These are phyloP conservation scores for Colletotrichum musae DNA, from an alignment of 2,329 filamentous ascomycete species.

Conservation along the genomic window DNA sequence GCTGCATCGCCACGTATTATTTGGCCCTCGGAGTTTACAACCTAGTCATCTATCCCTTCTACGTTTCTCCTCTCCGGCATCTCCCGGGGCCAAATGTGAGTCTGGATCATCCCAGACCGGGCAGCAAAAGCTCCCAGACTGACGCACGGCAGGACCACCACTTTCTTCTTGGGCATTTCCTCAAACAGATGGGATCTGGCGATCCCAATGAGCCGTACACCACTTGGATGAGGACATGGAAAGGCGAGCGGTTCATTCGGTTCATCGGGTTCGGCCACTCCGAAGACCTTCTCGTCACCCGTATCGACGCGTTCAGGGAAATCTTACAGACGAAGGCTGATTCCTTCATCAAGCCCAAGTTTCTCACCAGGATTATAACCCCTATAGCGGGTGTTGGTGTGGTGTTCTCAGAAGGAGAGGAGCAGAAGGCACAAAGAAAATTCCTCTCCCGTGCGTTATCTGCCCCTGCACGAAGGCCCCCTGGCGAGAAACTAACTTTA, in stretches of 20 bases:
- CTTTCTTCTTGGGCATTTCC: slow-evolving; percentile 43
- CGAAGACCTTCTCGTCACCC: slow-evolving; percentile 46
- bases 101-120: neutral
- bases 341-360: slow-evolving; percentile 49
- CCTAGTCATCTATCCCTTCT: slow-evolving; percentile 58
- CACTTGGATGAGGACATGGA: slow-evolving; percentile 45
- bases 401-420: slow-evolving; percentile 52
- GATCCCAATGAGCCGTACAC: slow-evolving; percentile 39
- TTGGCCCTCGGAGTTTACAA: slow-evolving; percentile 46
- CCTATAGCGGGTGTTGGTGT: slow-evolving; percentile 49
- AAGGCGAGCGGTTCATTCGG: slow-evolving; percentile 46
- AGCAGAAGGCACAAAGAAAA: slow-evolving; percentile 52
- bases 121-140: no score
- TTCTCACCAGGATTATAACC: slow-evolving; percentile 45
- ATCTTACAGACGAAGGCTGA: slow-evolving; percentile 49
- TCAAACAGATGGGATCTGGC: slow-evolving; percentile 40
- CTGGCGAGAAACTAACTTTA: neutral
- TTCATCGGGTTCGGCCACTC: slow-evolving; percentile 47
- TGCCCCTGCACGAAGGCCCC: neutral
- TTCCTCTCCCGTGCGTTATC: slow-evolving; percentile 47
- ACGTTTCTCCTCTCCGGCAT: slow-evolving; percentile 59
- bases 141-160: slow-evolving; percentile 37
- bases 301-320: slow-evolving; percentile 43
- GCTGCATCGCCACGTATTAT: slow-evolving; percentile 1
- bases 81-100: slow-evolving; percentile 59